These are phyloP conservation scores for Pseudogymnoascus verrucosus DNA, from an alignment of 2,329 filamentous ascomycete species.

Conservation along the genomic window DNA sequence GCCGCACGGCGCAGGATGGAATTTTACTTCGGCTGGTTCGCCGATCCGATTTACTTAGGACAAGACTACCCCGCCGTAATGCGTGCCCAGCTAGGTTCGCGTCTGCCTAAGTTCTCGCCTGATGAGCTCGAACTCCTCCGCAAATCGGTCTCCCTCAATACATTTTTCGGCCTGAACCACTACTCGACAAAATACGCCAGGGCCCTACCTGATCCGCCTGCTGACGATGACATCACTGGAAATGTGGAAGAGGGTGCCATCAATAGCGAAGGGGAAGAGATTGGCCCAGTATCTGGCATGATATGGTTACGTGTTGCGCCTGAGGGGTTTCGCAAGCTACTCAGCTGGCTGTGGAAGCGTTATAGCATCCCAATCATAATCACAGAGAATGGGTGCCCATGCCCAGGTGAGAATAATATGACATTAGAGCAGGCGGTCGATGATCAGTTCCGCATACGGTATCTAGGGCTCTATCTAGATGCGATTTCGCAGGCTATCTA, in stretches of 20 bases:
- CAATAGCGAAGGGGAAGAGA: conserved; percentile 18
- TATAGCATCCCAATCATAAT: conserved; percentile 22
- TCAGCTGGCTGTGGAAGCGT: conserved; percentile 20
- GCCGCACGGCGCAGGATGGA: conserved; percentile 23
- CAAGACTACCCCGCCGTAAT: conserved; percentile 20
- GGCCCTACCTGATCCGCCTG: conserved; percentile 17
- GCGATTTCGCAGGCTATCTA: conserved; percentile 27
- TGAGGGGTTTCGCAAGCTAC: conserved; percentile 20
- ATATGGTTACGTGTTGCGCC: conserved; percentile 15
- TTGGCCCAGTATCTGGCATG: conserved; percentile 19
- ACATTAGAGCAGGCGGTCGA: conserved; percentile 28
- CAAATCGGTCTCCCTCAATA: conserved; percentile 13
- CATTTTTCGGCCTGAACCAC: conserved; percentile 26
- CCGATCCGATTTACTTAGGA: conserved; percentile 21
- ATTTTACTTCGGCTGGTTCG: conserved; percentile 26
- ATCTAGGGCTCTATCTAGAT: conserved; percentile 33
- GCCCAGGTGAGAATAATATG: conserved; percentile 28
- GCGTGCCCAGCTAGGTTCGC: conserved; percentile 18
- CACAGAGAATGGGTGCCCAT: conserved; percentile 30
- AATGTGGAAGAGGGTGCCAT: conserved; percentile 21
- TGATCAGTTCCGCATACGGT: conserved; percentile 31
- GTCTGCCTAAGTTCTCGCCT: conserved; percentile 19
- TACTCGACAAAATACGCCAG: conserved; percentile 24
- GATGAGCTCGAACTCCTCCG: conserved; percentile 19
- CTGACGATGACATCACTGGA: conserved; percentile 19